A percentile compares a stretch with the other conserved stretches of the same genome.
Evolutionary conservation across 805 yeast species (phyloP).

Genomic region (Saccharomycopsis lassenensis): DNA sequence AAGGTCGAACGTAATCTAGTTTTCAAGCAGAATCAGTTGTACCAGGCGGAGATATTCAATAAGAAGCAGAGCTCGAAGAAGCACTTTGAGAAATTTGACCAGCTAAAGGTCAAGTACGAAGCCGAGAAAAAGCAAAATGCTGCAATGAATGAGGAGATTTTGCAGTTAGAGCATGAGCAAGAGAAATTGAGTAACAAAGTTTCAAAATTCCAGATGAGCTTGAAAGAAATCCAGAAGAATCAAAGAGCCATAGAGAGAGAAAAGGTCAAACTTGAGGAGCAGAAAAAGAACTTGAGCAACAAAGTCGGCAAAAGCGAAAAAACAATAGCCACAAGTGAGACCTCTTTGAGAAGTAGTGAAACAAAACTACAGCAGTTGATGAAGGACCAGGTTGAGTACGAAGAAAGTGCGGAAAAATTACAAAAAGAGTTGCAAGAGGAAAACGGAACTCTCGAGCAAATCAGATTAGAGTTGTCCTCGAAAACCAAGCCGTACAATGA

Average conservation of each 20-base stretch:
- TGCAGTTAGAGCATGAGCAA: conserved; percentile 23
- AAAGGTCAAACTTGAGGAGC: conserved; percentile 46
- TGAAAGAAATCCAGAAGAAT: conserved; percentile 24
- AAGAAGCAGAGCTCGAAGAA: conserved; percentile 31
- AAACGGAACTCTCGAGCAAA: conserved; percentile 44
- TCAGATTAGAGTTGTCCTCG: conserved; percentile 55
- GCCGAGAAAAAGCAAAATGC: conserved; percentile 33
- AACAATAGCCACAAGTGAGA: conserved; percentile 36
- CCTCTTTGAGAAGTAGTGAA: conserved; percentile 34
- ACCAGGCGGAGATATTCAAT: conserved; percentile 39
- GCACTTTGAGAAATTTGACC: conserved; percentile 29
- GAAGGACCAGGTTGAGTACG: conserved; percentile 33
- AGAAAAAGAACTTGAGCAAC: conserved; percentile 48
- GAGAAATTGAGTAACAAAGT: conserved; percentile 23
- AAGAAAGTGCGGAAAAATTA: conserved; percentile 35
- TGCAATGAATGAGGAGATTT: conserved; percentile 30
- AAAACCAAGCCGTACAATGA: conserved; percentile 62
- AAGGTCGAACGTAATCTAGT: conserved; percentile 51
- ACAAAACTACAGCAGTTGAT: conserved; percentile 35
- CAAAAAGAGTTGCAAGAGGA: conserved; percentile 39
- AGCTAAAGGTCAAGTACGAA: conserved; percentile 31
- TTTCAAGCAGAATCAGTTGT: conserved; percentile 40
- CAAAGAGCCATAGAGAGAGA: conserved; percentile 21
- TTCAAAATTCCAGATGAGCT: conserved; percentile 17
- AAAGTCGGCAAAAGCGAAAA: conserved; percentile 53